Base-by-base conservation (phyloP, 2,329 filamentous ascomycete species). In the Nigrograna mackinnonii region DNA sequence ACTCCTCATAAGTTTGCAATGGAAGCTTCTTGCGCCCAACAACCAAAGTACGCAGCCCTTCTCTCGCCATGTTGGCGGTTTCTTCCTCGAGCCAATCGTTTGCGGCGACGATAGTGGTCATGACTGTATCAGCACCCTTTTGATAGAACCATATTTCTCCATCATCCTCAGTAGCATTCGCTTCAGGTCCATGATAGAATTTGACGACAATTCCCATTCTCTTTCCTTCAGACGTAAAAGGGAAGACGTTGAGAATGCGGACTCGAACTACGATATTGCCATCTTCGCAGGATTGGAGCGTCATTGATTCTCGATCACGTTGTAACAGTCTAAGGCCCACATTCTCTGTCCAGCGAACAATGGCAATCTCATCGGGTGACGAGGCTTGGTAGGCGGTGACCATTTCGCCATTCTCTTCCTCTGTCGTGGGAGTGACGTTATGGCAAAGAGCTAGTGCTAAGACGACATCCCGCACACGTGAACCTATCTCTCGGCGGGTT, bases 71-170 rank as follows among this genome's bases (percentile, higher is more conserved):
- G 66, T 99, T 99, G n/a, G 90, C 89, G 0, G 94, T 97, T 68
- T 99, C 94, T 68, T 99, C 94, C 55, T 99, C 94, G 0, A 99
- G 83, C 95, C 94, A 99, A 72, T 99, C 94, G 62, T 97, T 99
- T 14, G 91, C 84, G 6, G 87, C 89, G 24, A 99, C 94, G 52
- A 99, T 97, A 3, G 86, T 80, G n/a, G 86, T 83, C 95, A 99
- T 99, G 50, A 99, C 92, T 0, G 94, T 97, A 66, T 99, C 95
- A 3, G 94, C 95, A 47, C 94, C 94, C 70, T 99, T 99, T 61
- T 99, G 91, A 63, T 92, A 97, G 72, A 99, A 99, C 88, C 92
- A 96, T 21, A 97, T 92, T 62, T 97, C 92, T 12, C 87, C 84
- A 35, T 77, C 77, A 1, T 78, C 74, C 3, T 78, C 64, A 1